Evolutionary conservation across 306 rosid genomes (phyloP).

Genomic region (Alnus glutinosa): DNA sequence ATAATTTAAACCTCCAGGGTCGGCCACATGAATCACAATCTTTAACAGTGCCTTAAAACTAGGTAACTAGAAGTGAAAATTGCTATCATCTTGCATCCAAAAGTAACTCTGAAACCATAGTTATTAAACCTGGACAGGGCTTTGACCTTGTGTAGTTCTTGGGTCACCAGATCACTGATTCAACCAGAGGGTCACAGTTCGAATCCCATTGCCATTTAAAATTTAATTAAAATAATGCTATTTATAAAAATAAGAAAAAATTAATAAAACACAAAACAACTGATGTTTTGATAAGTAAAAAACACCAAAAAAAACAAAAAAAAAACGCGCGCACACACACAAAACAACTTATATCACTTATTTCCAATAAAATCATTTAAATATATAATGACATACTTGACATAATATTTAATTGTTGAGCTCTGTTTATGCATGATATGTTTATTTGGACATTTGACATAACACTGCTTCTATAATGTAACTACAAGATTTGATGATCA

Average conservation of each 20-base stretch:
- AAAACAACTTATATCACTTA: not conserved
- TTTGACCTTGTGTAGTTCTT: not conserved
- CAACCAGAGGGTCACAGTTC: not conserved
- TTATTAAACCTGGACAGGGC: not conserved
- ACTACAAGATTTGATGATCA: not conserved
- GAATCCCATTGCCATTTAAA: not conserved
- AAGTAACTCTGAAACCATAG: not conserved
- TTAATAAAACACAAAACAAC: no score
- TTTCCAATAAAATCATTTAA: not conserved
- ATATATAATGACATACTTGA: not conserved
- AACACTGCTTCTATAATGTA: not conserved
- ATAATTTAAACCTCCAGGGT: slow-evolving; percentile 8
- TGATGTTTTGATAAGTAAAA: no score
- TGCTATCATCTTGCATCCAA: not conserved
- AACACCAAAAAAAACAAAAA: no score
- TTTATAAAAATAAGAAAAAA: not conserved
- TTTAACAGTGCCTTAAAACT: not conserved
- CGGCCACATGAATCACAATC: slow-evolving; percentile 7
- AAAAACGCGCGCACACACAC: no score
- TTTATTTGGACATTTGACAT: not conserved
- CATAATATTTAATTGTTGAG: not conserved
- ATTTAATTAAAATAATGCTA: not conserved
- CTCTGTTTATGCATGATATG: not conserved
- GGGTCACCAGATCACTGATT: not conserved
- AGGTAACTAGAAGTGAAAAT: not conserved